Conservation (phyloP, 2,329 filamentous ascomycete genomes). For the Lasiodiplodia theobromae region DNA sequence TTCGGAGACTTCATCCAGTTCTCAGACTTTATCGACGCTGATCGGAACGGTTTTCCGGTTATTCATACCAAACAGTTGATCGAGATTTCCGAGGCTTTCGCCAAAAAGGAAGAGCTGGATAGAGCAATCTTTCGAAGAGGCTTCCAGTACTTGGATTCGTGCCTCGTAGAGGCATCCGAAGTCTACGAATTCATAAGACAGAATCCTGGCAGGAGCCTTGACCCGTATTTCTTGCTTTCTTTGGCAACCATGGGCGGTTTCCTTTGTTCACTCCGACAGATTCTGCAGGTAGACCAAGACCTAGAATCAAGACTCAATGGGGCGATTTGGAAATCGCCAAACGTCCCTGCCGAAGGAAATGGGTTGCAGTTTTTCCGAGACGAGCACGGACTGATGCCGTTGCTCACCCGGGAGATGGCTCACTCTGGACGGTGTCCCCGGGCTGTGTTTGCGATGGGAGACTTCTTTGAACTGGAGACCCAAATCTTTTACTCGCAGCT, state of each 20-base stretch:
- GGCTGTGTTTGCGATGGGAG: neutral
- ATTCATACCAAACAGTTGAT: neutral
- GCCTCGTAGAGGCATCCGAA: neutral
- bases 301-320: too few relatives aligned
- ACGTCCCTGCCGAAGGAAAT: neutral
- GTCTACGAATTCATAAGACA: neutral
- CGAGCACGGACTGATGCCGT: too few relatives aligned
- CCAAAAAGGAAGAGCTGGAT: neutral
- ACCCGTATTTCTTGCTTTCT: neutral
- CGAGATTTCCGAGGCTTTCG: neutral
- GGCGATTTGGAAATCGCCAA: too few relatives aligned
- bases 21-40: neutral
- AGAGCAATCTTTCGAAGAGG: neutral
- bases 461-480: neutral
- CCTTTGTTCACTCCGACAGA: neutral
- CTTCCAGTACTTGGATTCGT: neutral
- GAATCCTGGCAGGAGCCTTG: neutral
- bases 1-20: neutral
- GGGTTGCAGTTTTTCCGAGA: neutral
- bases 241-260: neutral
- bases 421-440: neutral
- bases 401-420: neutral
- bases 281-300: neutral
- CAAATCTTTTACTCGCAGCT: neutral
- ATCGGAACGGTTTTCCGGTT: neutral